These are phyloP conservation scores for Colletotrichum theobromicola DNA, from an alignment of 2,329 filamentous ascomycete species.

Conservation along the genomic window DNA sequence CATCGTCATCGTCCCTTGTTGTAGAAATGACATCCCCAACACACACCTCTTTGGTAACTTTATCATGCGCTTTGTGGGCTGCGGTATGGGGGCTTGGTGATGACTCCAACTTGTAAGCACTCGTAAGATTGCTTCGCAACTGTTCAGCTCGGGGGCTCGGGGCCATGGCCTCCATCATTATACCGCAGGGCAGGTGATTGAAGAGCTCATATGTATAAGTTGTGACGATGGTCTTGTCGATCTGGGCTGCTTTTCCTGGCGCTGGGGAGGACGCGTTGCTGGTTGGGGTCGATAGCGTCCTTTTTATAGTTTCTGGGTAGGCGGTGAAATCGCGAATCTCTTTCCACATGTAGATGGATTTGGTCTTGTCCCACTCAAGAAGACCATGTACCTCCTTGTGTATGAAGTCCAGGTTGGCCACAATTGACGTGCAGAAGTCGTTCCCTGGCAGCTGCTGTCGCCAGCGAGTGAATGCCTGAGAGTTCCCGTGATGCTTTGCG, in stretches of 20 bases:
- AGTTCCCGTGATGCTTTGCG: conserved; percentile 42
- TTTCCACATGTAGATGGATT: conserved; percentile 55
- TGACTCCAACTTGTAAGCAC: conserved; percentile 30
- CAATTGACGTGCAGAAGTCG: conserved; percentile 69
- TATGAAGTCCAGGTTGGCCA: conserved; percentile 66
- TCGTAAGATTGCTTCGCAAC: conserved; percentile 33
- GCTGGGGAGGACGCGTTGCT: not conserved
- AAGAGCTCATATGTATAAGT: conserved; percentile 72
- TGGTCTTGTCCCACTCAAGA: conserved; percentile 32
- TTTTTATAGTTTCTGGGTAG: conserved; percentile 26
- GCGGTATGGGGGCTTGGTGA: conserved; percentile 26
- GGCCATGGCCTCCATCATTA: conserved; percentile 47
- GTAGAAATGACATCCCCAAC: conserved; percentile 46
- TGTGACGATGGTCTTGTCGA: conserved; percentile 67
- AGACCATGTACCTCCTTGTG: conserved; percentile 67
- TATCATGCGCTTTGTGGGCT: conserved; percentile 18
- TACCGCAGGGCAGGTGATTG: conserved; percentile 63
- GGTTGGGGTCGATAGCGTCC: conserved; percentile 21
- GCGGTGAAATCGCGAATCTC: conserved; percentile 48
- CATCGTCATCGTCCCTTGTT: conserved; percentile 46
- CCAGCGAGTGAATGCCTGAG: conserved; percentile 59
- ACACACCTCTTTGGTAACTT: not conserved
- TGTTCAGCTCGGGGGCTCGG: conserved; percentile 29
- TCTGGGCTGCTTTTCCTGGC: not conserved
- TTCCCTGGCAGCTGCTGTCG: conserved; percentile 43